Evolutionary conservation across 1,284 basidiomycete genomes (phyloP).

Genomic region (Ceratobasidium sp.): DNA sequence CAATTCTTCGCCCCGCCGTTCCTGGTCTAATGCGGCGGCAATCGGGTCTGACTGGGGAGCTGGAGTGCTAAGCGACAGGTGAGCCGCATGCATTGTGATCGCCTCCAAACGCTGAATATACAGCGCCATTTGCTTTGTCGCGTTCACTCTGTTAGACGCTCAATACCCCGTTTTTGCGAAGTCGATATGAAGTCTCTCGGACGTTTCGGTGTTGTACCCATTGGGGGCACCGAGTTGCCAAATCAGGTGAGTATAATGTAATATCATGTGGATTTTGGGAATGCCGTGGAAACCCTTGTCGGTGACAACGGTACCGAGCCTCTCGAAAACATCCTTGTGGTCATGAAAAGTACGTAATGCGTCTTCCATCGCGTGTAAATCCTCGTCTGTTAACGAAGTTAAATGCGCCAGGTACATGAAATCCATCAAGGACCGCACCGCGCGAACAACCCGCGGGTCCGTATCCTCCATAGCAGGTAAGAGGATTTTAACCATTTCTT

Average conservation of each 20-base stretch:
- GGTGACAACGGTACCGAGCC: slow-evolving; percentile 51
- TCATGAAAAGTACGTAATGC: slow-evolving; percentile 54
- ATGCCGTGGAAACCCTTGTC: slow-evolving; percentile 56
- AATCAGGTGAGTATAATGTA: slow-evolving; percentile 44
- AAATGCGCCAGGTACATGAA: slow-evolving; percentile 54
- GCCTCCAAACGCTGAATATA: slow-evolving; percentile 41
- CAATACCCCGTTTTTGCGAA: slow-evolving; percentile 44
- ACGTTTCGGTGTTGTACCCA: slow-evolving; percentile 47
- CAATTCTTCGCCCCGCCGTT: no score
- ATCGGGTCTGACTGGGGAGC: no score
- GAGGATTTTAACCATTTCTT: slow-evolving; percentile 31
- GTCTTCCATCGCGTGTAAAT: slow-evolving; percentile 43
- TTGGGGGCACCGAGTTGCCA: slow-evolving; percentile 45
- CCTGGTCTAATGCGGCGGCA: no score
- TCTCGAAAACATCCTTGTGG: slow-evolving; percentile 56
- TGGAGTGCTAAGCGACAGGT: neutral
- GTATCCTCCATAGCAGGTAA: neutral
- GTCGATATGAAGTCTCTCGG: slow-evolving; percentile 48
- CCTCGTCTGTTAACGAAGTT: neutral
- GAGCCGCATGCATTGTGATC: slow-evolving; percentile 29
- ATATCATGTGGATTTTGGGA: slow-evolving; percentile 58
- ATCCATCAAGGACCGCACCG: slow-evolving; percentile 55
- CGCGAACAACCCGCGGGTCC: slow-evolving; percentile 29
- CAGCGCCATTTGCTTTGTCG: slow-evolving; percentile 46
- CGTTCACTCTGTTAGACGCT: slow-evolving; percentile 43